Evolutionary conservation across 2,329 filamentous ascomycete genomes (phyloP), one percentile per base, ranked within the genome.

Genomic region (Aureobasidium pullulans): DNA sequence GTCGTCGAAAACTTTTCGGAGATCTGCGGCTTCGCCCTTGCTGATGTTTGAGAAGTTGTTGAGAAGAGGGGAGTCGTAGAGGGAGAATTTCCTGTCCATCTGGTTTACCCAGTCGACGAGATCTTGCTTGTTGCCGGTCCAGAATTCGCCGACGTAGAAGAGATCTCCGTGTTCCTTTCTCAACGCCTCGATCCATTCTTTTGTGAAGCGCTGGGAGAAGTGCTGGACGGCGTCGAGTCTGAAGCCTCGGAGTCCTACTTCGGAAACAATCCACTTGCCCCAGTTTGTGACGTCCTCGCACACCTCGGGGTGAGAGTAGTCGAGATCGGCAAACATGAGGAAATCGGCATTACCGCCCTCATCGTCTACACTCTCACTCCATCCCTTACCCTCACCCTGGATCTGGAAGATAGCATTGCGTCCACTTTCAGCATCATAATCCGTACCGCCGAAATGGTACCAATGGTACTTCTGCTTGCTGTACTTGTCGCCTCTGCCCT

Each of bases 181-280:
- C 63, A 88, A 69, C 48, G 79, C 73, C 7, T 76, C 73, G 53
- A 87, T 78, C 70, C 87, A 86, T 15, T 82, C 77, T 46, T 77
- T 79, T 37, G 86, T 79, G 64, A 88, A 89, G 9, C 78, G 76
- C 59, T 81, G 78, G 15, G 81, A 85, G 69, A 84, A 87, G 71
- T 89, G 86, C 71, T 88, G 86, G 36, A 85, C 81, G 9, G 86
- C 86, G 69, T 89, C 86, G 52, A 88, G 79, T 19, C 86, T 78
- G 70, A 88, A 83, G 0, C 85, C 86, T 60, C 78, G 77, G 13
- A 89, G 73, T 0, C 80, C 79, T 0, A 88, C 65, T 63, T 84
- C 76, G 6, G 79, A 73, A 1, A 78, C 80, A 31, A 89, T 73
- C 86, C 86, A 89, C 3, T 79, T 73, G 2, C 83, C 83, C 86